Percentiles rank a stretch among this genome's conserved stretches.
These are phyloP conservation scores for Thelonectria blattea DNA, from an alignment of 2,329 filamentous ascomycete genomes.

Conservation along the genomic window DNA sequence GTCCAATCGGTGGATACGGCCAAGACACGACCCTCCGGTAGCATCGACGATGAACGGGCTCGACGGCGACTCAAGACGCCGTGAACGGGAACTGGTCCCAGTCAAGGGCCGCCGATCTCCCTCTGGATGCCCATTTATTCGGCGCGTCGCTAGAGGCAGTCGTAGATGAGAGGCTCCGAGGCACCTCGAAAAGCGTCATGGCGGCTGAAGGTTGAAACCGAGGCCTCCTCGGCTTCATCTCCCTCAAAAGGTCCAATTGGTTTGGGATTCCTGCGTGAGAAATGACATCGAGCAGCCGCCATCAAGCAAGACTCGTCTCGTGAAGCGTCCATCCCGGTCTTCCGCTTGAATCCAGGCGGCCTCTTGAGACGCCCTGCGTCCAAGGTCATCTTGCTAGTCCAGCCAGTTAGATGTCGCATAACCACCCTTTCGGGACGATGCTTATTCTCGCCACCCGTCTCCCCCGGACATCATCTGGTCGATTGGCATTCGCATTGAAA, in stretches of 20 bases:
- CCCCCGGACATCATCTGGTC: conserved; percentile 1
- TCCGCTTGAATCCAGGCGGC: not conserved
- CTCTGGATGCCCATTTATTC: not conserved
- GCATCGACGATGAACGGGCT: conserved; percentile 1
- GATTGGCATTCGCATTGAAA: conserved; percentile 16
- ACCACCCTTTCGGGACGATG: conserved; percentile 24
- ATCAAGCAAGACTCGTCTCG: not conserved
- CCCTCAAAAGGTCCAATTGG: not conserved
- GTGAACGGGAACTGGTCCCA: not conserved
- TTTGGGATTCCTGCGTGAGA: not conserved
- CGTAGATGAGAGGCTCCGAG: not conserved
- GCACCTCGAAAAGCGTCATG: not conserved
- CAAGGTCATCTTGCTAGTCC: conserved; percentile 8
- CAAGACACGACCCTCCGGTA: not conserved
- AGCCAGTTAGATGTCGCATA: conserved; percentile 32
- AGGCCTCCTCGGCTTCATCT: conserved; percentile 9
- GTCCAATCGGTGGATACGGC: conserved; percentile 1
- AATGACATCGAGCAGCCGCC: not conserved
- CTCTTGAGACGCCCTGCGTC: conserved; percentile 28
- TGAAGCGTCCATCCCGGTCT: not conserved
- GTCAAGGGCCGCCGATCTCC: not conserved
- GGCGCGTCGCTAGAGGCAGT: not conserved
- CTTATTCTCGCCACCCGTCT: conserved; percentile 26
- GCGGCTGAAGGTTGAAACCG: conserved; percentile 5
- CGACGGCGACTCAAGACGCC: not conserved